Conservation (phyloP, 345 rosid species). For the Gossypium rotundifolium region DNA sequence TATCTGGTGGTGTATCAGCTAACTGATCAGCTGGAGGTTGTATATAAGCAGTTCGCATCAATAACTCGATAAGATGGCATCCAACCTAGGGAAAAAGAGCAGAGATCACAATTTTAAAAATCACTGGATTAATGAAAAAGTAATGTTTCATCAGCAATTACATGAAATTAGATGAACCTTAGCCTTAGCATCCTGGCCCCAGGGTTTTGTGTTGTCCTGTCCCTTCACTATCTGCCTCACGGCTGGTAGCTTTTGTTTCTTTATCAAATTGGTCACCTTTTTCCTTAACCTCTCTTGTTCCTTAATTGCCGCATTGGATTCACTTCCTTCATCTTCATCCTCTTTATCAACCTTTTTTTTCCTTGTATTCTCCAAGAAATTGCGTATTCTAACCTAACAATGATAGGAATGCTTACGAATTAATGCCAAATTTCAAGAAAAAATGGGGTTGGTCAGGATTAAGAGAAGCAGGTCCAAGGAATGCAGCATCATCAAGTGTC, state of each 20-base stretch:
- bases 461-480: slow-evolving; percentile 8
- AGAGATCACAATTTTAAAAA: slow-evolving; percentile 9
- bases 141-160: slow-evolving; percentile 6
- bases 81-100: slow-evolving; percentile 61
- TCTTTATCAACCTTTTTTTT: slow-evolving; percentile 38
- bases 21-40: slow-evolving; percentile 68
- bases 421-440: slow-evolving; percentile 5
- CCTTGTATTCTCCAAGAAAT: slow-evolving; percentile 76
- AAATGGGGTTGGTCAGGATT: background rate
- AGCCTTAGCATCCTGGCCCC: slow-evolving; percentile 69
- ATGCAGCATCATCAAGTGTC: background rate
- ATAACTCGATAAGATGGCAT: slow-evolving; percentile 77
- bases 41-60: slow-evolving; percentile 74
- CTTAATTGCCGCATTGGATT: slow-evolving; percentile 31
- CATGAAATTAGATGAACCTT: slow-evolving; percentile 57
- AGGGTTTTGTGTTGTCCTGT: slow-evolving; percentile 61
- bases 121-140: background rate
- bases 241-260: slow-evolving; percentile 73
- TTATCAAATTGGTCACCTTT: slow-evolving; percentile 68
- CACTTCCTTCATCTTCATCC: slow-evolving; percentile 34
- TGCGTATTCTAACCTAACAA: slow-evolving; percentile 63
- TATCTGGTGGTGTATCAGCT: slow-evolving; percentile 65
- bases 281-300: slow-evolving; percentile 65
- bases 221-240: slow-evolving; percentile 72
- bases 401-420: slow-evolving; percentile 13